Conservation (phyloP, 2,329 filamentous ascomycete genomes). For the Emmonsia crescens region DNA sequence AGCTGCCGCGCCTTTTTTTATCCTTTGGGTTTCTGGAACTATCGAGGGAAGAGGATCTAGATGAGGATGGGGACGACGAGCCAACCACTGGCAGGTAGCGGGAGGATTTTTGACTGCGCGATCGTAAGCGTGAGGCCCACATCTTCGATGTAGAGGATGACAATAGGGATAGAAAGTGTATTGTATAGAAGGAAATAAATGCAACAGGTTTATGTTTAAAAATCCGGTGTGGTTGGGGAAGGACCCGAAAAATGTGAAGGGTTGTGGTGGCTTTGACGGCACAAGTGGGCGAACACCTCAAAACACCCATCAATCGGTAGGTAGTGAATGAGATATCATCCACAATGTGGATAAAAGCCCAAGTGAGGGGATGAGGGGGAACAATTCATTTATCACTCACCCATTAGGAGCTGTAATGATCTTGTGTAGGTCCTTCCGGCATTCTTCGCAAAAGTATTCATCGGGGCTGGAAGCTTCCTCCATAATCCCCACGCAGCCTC, state of each 20-base stretch:
- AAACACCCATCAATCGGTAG: neutral
- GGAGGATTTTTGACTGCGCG: constrained; percentile 49
- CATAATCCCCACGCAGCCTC: constrained; percentile 93
- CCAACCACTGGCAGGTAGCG: constrained; percentile 51
- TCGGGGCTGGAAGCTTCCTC: constrained; percentile 87
- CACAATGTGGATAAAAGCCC: constrained; percentile 3
- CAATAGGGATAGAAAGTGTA: neutral
- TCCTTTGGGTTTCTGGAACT: constrained; percentile 30
- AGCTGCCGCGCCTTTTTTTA: constrained; percentile 39
- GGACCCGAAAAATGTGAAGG: neutral
- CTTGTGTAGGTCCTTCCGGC: constrained; percentile 81
- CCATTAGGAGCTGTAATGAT: constrained; percentile 71
- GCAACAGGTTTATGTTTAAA: neutral
- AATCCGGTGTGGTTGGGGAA: neutral
- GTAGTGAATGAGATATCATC: constrained; percentile 2
- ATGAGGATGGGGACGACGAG: constrained; percentile 34
- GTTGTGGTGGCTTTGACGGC: neutral
- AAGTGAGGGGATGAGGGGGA: neutral
- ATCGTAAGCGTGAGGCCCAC: constrained; percentile 22
- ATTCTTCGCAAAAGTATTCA: constrained; percentile 96
- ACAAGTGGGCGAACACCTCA: neutral
- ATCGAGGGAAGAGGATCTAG: constrained; percentile 33
- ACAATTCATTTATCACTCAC: constrained; percentile 46
- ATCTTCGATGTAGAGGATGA: constrained; percentile 6
- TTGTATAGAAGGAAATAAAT: neutral